These are phyloP conservation scores for Fusarium sp. DNA, from an alignment of 2,329 filamentous ascomycete genomes.

Conservation along the genomic window DNA sequence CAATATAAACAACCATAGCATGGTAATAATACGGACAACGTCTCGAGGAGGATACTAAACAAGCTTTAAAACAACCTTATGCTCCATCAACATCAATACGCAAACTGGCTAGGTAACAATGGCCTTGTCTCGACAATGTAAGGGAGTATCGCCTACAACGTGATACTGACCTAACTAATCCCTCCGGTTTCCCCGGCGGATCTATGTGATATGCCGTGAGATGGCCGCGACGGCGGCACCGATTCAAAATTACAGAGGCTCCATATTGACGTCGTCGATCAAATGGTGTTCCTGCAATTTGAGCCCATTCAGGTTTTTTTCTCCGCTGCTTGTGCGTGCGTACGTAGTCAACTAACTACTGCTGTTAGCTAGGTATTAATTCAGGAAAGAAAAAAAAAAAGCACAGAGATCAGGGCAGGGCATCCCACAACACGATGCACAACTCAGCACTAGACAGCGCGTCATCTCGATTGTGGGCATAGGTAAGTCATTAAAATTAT, in stretches of 20 bases:
- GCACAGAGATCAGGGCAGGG: conserved; percentile 7
- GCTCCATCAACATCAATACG: conserved; percentile 1
- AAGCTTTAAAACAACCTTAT: conserved; percentile 26
- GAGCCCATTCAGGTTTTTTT: conserved; percentile 10
- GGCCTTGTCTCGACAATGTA: conserved; percentile 26
- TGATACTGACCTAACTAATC: conserved; percentile 10
- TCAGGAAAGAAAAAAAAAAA: conserved; percentile 2
- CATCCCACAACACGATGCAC: conserved; percentile 15
- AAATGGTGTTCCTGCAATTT: conserved; percentile 39
- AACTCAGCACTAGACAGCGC: conserved; percentile 34
- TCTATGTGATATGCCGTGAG: conserved; percentile 28
- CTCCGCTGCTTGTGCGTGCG: conserved; percentile 14
- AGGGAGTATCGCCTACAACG: conserved; percentile 26
- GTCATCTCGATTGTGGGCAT: conserved; percentile 7
- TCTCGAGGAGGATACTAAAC: conserved; percentile 21
- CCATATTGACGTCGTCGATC: conserved; percentile 33
- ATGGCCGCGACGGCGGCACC: conserved; percentile 20
- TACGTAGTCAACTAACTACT: conserved; percentile 15
- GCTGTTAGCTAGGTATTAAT: conserved; percentile 1
- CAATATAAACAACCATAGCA: conserved; percentile 7
- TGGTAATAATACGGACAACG: conserved; percentile 12
- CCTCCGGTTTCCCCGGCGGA: conserved; percentile 38
- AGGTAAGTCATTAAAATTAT: conserved; percentile 20
- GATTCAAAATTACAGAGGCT: conserved; percentile 30
- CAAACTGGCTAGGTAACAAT: conserved; percentile 18